Evolutionary conservation across 139 green algal species (phyloP).

Genomic region (Chlorella sp.): DNA sequence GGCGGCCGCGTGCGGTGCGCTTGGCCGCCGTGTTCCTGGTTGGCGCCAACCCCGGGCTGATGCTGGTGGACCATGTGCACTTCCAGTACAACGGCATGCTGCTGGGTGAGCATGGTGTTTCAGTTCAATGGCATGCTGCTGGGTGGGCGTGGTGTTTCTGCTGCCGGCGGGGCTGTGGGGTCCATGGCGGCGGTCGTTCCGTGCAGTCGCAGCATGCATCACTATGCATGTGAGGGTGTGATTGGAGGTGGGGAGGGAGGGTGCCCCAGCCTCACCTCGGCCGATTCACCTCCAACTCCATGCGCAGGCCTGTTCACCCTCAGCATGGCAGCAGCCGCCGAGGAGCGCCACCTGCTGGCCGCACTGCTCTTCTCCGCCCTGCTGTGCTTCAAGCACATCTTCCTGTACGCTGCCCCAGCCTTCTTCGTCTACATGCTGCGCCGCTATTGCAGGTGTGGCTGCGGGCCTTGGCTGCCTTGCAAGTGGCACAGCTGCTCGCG

Average conservation of each 20-base stretch:
- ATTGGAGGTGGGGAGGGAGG: too few relatives aligned
- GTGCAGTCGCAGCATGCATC: too few relatives aligned
- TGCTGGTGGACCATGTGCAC: conserved; percentile 98
- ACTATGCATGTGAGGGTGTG: too few relatives aligned
- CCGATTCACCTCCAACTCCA: neutral
- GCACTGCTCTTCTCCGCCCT: conserved; percentile 82
- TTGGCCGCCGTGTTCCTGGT: conserved; percentile 54
- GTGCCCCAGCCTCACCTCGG: too few relatives aligned
- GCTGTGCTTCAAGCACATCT: conserved; percentile 96
- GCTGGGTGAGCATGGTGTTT: conserved; percentile 62
- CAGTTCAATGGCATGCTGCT: too few relatives aligned
- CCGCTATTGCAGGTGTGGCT: conserved; percentile 58
- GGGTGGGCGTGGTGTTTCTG: neutral
- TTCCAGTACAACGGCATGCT: conserved; percentile 99
- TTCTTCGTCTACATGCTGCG: conserved; percentile 85
- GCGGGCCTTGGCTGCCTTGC: neutral
- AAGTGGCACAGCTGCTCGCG: too few relatives aligned
- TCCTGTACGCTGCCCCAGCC: conserved; percentile 81
- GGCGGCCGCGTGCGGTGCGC: neutral
- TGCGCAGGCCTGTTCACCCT: conserved; percentile 74
- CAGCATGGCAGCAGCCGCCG: conserved; percentile 57
- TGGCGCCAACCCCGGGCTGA: conserved; percentile 71
- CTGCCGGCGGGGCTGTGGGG: too few relatives aligned
- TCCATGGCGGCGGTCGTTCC: too few relatives aligned
- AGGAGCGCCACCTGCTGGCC: conserved; percentile 44